phyloP scores from a whole-genome alignment of 805 yeast species.

The Lipomyces mesembrius region DNA sequence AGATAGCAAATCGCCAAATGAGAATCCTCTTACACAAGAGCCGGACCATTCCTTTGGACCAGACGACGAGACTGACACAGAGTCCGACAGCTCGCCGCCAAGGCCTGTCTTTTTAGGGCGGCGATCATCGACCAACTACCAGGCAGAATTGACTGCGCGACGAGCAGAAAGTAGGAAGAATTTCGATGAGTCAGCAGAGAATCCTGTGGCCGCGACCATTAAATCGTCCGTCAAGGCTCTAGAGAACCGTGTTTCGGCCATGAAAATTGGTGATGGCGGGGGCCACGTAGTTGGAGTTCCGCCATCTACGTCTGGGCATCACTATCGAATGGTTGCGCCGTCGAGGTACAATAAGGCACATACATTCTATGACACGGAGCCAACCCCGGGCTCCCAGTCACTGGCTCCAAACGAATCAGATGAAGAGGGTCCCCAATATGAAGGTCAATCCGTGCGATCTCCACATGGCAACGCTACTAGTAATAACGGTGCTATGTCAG shows the following conservation, averaged over 20 bases:
- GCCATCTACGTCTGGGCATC: not conserved
- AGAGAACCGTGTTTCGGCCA: not conserved
- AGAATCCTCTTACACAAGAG: not conserved
- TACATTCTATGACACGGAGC: not conserved
- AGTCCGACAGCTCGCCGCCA: conserved; percentile 7
- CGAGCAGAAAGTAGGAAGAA: not conserved
- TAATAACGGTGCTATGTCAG: not conserved
- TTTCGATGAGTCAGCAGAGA: not conserved
- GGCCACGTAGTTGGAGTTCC: not conserved
- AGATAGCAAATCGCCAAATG: not conserved
- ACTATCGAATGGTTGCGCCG: not conserved
- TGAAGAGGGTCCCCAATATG: conserved; percentile 7
- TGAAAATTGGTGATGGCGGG: not conserved
- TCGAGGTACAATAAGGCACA: conserved; percentile 13
- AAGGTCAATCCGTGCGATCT: conserved; percentile 1
- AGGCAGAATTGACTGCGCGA: conserved; percentile 9
- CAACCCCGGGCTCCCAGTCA: not conserved
- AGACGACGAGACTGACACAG: conserved; percentile 4
- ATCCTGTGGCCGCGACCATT: not conserved
- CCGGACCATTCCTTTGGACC: not conserved
- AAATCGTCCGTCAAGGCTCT: not conserved
- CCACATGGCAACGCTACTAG: not conserved
- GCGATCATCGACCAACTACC: conserved; percentile 32
- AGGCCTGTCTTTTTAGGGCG: conserved; percentile 17
- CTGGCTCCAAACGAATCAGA: not conserved